Evolutionary conservation across 2,329 filamentous ascomycete species (phyloP), one percentile per base, ranked within the genome.

Genomic region (Cylindrodendrum hubeiense): DNA sequence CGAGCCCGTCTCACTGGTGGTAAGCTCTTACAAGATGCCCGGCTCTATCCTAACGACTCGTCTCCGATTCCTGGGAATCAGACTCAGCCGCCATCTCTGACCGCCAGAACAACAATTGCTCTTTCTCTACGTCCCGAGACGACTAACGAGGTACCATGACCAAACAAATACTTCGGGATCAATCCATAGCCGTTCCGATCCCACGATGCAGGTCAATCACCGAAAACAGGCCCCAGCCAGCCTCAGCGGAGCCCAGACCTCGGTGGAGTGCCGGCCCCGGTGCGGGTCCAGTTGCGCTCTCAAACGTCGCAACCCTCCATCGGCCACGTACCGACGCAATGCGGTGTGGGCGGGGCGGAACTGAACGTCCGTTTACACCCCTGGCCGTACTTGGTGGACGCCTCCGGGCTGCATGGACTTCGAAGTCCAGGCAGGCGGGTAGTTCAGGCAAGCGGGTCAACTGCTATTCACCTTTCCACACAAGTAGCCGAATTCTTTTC

Each of bases 251-350:
- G 66, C 65, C 63, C 30, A 69, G 57, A 65, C 66, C 68, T 61
- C 63, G 65, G 63, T 68, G 69, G 71, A 50, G 41, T 34, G 47
- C 67, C 67, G 68, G 67, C 55, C 67, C 71, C 70, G 71, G 63
- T 71, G 43, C 60, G 62, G 70, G 67, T 62, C 60, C 37, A 61
- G 19, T 51, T 28, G 37, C 28, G 19, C 51, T 60, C 53, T 50
- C 43, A 49, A 60, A 65, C 57, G 41, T 60, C 55, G 49, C 47
- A 49, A 34, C 63, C 71, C 71, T 61, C 71, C 71, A 72, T 73
- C 71, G 71, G 71, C 67, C 71, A 74, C 51, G 67, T 68, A 56
- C 71, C 71, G 71, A 74, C 41, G 59, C 56, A 56, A 21, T 57
- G 54, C 30, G 58, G 57, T 58, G 47, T 65, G 67, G 63, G 68